Conservation (phyloP, 2,329 filamentous ascomycete species). For the Parastagonospora nodorum region DNA sequence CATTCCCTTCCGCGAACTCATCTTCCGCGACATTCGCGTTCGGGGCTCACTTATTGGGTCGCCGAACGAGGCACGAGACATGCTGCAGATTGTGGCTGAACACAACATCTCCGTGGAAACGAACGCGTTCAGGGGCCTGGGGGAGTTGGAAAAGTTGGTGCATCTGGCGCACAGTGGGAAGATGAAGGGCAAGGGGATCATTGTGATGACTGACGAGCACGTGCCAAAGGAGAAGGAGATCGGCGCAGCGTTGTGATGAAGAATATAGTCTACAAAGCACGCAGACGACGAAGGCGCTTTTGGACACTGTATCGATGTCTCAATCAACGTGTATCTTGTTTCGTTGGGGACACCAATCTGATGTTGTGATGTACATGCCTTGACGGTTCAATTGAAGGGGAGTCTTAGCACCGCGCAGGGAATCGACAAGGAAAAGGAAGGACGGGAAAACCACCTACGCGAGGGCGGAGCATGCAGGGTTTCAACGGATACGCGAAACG, state of each 20-base stretch:
- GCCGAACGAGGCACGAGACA: slow-evolving; percentile 51
- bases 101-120: slow-evolving; percentile 57
- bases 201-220: slow-evolving; percentile 57
- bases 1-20: slow-evolving; percentile 54
- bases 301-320: too few relatives aligned
- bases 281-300: too few relatives aligned
- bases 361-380: too few relatives aligned
- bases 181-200: slow-evolving; percentile 61
- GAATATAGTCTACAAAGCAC: too few relatives aligned
- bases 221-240: slow-evolving; percentile 44
- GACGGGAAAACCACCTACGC: too few relatives aligned
- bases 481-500: too few relatives aligned
- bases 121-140: slow-evolving; percentile 58
- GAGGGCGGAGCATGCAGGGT: too few relatives aligned
- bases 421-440: too few relatives aligned
- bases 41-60: slow-evolving; percentile 54
- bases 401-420: too few relatives aligned
- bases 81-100: slow-evolving; percentile 55
- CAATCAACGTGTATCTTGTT: too few relatives aligned
- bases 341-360: too few relatives aligned
- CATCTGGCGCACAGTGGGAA: slow-evolving; percentile 58
- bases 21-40: slow-evolving; percentile 60
- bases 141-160: slow-evolving; percentile 58
- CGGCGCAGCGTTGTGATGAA: not conserved
- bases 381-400: too few relatives aligned